These are phyloP conservation scores for Beta vulgaris DNA, from an alignment of 148 eudicot species.

Conservation along the genomic window DNA sequence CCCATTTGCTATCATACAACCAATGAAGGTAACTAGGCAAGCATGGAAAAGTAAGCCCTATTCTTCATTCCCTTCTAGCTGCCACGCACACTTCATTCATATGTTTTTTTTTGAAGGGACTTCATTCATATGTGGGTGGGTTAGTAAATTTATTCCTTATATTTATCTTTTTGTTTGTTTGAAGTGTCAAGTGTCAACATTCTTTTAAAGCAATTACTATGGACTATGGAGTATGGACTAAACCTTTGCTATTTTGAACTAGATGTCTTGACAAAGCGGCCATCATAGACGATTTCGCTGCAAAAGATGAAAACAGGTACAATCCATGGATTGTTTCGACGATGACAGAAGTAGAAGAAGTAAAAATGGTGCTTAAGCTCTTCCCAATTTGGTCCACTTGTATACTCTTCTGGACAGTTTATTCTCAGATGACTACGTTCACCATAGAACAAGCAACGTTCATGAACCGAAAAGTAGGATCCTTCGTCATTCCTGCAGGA, in stretches of 20 bases:
- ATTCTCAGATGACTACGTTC: constrained; percentile 99
- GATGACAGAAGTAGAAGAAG: constrained; percentile 89
- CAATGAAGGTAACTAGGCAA: too few relatives aligned
- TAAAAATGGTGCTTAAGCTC: constrained; percentile 84
- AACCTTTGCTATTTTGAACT: constrained; percentile 8
- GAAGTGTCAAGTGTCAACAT: too few relatives aligned
- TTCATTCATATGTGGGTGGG: too few relatives aligned
- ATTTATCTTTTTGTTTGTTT: too few relatives aligned
- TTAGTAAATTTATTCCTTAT: too few relatives aligned
- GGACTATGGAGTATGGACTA: not conserved
- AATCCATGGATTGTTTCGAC: constrained; percentile 73
- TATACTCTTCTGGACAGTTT: constrained; percentile 93
- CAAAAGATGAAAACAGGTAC: constrained; percentile 39
- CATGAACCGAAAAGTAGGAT: constrained; percentile 73
- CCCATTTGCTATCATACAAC: too few relatives aligned
- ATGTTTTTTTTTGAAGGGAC: too few relatives aligned
- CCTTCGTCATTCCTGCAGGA: constrained; percentile 74
- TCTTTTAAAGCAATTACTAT: not conserved
- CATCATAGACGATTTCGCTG: constrained; percentile 50
- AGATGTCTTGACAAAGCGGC: constrained; percentile 98
- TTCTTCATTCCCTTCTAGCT: too few relatives aligned
- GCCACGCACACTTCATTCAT: too few relatives aligned
- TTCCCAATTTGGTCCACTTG: constrained; percentile 93
- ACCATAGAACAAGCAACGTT: constrained; percentile 92
- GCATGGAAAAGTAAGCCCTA: too few relatives aligned